Conservation (phyloP, 805 yeast genomes). For the Candida montana region DNA sequence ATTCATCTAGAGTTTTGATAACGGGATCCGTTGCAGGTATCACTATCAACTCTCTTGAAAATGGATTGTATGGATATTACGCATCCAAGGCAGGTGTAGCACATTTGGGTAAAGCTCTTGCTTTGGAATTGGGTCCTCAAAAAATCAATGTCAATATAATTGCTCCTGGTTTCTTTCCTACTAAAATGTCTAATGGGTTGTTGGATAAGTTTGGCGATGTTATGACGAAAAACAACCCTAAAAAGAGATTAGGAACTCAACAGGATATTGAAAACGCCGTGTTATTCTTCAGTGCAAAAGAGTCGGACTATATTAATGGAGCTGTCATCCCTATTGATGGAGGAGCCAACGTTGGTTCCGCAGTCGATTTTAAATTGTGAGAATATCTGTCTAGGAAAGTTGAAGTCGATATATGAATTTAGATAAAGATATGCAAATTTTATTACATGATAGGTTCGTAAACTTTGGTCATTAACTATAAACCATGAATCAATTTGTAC, state of each 20-base stretch:
- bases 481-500: too few relatives aligned
- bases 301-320: constrained; percentile 61
- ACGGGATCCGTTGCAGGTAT: constrained; percentile 64
- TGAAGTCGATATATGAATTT: too few relatives aligned
- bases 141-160: constrained; percentile 64
- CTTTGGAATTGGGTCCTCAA: constrained; percentile 59
- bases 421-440: too few relatives aligned
- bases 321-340: constrained; percentile 67
- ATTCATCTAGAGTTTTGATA: constrained; percentile 60
- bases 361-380: constrained; percentile 1
- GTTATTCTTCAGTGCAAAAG: constrained; percentile 51
- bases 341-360: constrained; percentile 45
- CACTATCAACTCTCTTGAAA: constrained; percentile 27
- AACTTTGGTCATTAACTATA: too few relatives aligned
- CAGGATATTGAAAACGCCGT: constrained; percentile 53
- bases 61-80: constrained; percentile 58
- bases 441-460: too few relatives aligned
- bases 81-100: constrained; percentile 75
- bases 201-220: constrained; percentile 42
- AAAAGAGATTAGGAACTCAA: constrained; percentile 55
- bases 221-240: constrained; percentile 49
- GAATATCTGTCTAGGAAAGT: neutral
- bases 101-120: constrained; percentile 59
- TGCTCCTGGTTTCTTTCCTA: constrained; percentile 76
- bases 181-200: constrained; percentile 67